Base-by-base conservation (phyloP, 495 filamentous ascomycete species). In the Elasticomyces elasticus region DNA sequence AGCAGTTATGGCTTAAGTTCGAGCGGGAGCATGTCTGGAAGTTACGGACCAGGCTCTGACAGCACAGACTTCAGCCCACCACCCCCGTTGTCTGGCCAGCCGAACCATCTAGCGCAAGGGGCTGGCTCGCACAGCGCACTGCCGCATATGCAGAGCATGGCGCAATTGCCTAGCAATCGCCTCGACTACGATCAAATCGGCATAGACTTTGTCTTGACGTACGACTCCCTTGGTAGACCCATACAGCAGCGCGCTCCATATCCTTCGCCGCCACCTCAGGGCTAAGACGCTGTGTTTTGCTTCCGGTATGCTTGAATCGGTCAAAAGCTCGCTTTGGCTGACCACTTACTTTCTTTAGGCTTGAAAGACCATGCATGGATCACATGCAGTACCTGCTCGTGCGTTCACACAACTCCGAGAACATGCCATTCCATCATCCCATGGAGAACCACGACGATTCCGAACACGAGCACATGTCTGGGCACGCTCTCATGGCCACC, bases 161-260 rank as follows among this genome's bases (percentile, higher is more conserved):
- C 61, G 7, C 58, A 59, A 38, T 20, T 48, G 33, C 56, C 60
- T 20, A 51, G 43, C 46, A 64, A 64, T 26, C 73, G 71, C 4
- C 69, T 88, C 56, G 89, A 94, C 62, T 94, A 92, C 69, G 83
- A 85, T 62, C 87, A 94, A 63, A 76, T 90, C 44, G 90, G 89
- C 60, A 85, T 97, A 67, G 90, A 97, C 67, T 96, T 97, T 75
- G 89, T 97, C 48, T 78, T 96, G 71, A 87, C 85, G 89, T 96
- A 87, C 73, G 87, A 80, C 64, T 51, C 54, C 59, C 59, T 54
- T 33, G 54, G 54, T 30, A 38, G 47, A 24, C 58, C 58, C 12
- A 38, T 61, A 5, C 48, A 37, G 22, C n/a, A 12, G 9, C 45
- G 25, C 27, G 22, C 27, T n/a, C 49, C 79, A 52, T 81, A 82